phyloP scores from a whole-genome alignment of 192 early-diverging fungal genomes.

The Geranomyces variabilis region DNA sequence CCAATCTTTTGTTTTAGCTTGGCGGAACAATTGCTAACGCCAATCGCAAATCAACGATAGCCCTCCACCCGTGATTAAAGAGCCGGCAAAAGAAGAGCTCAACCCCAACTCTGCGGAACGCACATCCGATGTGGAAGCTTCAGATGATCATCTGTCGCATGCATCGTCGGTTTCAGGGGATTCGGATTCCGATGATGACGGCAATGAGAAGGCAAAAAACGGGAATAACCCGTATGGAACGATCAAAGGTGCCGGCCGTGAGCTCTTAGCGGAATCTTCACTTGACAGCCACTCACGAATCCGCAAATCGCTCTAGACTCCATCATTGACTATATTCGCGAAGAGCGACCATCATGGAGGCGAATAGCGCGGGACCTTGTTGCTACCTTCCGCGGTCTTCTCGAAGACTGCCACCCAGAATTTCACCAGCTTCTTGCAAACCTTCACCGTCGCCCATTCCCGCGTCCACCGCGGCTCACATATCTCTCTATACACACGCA shows the following conservation, averaged over 20 bases:
- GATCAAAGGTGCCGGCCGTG: background rate
- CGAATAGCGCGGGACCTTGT: conserved; percentile 31
- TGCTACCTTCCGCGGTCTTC: conserved; percentile 19
- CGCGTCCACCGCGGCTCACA: background rate
- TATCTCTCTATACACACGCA: conserved; percentile 29
- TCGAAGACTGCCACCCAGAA: conserved; percentile 29
- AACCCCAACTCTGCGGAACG: background rate
- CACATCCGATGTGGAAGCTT: background rate
- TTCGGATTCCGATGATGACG: background rate
- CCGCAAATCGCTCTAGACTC: conserved; percentile 5
- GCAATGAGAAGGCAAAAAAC: background rate
- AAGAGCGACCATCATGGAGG: conserved; percentile 42
- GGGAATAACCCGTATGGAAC: conserved; percentile 4
- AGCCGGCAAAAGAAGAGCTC: background rate
- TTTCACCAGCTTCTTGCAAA: conserved; percentile 21
- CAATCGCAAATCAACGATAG: too few species aligned
- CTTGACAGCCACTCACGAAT: too few species aligned
- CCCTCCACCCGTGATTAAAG: background rate
- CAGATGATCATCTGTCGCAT: background rate
- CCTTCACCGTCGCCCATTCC: conserved; percentile 36
- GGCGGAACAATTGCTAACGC: too few species aligned
- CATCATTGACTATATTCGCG: conserved; percentile 38
- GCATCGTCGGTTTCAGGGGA: background rate
- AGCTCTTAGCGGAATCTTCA: too few species aligned
- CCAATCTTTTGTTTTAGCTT: too few species aligned